These are phyloP conservation scores for Thielaviopsis ethacetica DNA, from an alignment of 2,329 filamentous ascomycete species.

Conservation along the genomic window DNA sequence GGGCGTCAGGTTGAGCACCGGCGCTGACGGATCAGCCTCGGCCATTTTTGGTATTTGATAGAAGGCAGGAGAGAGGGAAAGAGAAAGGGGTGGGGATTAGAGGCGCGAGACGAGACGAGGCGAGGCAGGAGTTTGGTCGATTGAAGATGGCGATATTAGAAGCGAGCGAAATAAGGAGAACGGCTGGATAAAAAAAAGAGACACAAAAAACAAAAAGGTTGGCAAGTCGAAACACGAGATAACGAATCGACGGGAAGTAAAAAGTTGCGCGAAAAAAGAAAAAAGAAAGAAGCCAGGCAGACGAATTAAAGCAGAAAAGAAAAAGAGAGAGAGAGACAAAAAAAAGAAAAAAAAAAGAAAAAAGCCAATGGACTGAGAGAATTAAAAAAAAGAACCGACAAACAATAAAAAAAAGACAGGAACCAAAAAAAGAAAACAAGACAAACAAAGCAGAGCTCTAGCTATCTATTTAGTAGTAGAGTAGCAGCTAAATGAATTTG, in stretches of 20 bases:
- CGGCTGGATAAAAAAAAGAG: too few species aligned
- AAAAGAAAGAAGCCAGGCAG: background rate
- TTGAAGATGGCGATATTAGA: background rate
- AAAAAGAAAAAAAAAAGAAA: background rate
- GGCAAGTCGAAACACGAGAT: too few species aligned
- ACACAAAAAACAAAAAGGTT: too few species aligned
- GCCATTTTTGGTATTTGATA: conserved; percentile 6
- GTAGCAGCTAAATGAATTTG: background rate
- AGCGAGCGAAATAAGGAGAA: too few species aligned
- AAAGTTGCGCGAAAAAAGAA: background rate
- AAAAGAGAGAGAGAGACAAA: background rate
- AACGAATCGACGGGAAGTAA: too few species aligned
- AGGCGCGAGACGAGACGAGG: background rate
- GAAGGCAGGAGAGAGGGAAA: background rate
- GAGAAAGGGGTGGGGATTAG: background rate
- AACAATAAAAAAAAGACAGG: background rate
- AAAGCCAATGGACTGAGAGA: background rate
- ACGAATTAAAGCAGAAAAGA: background rate
- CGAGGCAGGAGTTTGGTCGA: background rate
- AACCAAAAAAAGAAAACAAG: background rate
- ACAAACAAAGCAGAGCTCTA: background rate
- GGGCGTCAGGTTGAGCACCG: conserved; percentile 67
- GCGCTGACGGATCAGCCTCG: conserved; percentile 19
- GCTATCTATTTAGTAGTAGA: background rate
- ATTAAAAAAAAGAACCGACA: background rate